A percentile compares a stretch with the other conserved stretches of the same genome.
These are phyloP conservation scores for Dictyostelium discoideum DNA, from an alignment of 78 protist species.

Conservation along the genomic window DNA sequence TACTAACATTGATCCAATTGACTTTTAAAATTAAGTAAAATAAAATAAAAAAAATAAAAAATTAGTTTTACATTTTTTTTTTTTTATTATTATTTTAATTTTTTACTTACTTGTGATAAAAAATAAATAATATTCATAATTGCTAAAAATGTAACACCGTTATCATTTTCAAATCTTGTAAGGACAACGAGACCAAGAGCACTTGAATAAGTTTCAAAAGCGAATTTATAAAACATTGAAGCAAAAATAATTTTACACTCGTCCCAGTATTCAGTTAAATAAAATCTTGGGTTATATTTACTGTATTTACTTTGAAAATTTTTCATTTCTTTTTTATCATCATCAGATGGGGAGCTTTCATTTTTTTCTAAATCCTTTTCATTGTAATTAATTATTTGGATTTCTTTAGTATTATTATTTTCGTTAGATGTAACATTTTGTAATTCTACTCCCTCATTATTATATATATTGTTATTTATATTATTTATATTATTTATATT, in stretches of 20 bases:
- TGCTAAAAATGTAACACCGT: constrained; percentile 66
- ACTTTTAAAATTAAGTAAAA: not conserved
- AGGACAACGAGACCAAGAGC: constrained; percentile 43
- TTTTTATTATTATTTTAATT: not conserved
- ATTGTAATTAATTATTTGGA: not conserved
- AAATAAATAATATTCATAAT: constrained; percentile 76
- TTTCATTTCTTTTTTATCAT: not conserved
- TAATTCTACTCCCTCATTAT: not conserved
- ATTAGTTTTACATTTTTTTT: not conserved
- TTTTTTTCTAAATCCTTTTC: not conserved
- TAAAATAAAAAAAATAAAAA: not conserved
- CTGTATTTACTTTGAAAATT: not conserved
- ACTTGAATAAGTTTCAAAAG: constrained; percentile 60
- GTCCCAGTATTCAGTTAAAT: constrained; percentile 6
- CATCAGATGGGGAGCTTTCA: not conserved
- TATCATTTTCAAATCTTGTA: constrained; percentile 31
- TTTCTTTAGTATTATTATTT: not conserved
- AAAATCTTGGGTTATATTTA: constrained; percentile 22
- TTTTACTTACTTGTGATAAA: constrained; percentile 57
- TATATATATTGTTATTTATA: not conserved
- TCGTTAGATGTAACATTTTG: not conserved
- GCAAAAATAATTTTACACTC: constrained; percentile 43
- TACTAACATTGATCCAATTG: constrained; percentile 40
- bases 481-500: not conserved
- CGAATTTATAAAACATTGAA: constrained; percentile 55